These are phyloP conservation scores for Eucalyptus pauciflora DNA, from an alignment of 345 rosid genomes.

Conservation along the genomic window DNA sequence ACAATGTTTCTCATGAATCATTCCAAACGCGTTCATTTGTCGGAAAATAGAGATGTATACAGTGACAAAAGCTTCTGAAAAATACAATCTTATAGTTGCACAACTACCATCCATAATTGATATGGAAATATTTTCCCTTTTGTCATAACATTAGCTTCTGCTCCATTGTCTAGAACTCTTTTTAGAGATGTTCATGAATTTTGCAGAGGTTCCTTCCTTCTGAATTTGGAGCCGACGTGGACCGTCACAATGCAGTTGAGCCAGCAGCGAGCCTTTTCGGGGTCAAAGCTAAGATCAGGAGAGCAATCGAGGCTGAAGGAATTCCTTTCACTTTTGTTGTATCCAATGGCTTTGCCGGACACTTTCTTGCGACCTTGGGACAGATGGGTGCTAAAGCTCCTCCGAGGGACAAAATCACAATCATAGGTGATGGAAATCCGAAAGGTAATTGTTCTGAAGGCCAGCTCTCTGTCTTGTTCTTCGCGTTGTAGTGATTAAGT, in stretches of 20 bases:
- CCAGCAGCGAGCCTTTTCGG: background rate
- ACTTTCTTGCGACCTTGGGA: conserved; percentile 2
- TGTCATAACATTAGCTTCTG: background rate
- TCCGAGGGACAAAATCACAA: conserved; percentile 6
- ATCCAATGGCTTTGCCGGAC: conserved; percentile 1
- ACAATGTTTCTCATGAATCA: background rate
- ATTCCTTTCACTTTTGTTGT: conserved; percentile 22
- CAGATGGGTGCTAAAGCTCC: conserved; percentile 2
- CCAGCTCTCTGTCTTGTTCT: background rate
- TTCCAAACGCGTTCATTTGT: background rate
- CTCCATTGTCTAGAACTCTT: background rate
- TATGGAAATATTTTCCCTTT: background rate
- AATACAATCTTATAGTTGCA: background rate
- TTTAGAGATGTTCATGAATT: background rate
- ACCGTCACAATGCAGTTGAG: conserved; percentile 3
- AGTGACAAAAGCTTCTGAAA: background rate
- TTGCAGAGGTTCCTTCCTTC: conserved; percentile 22
- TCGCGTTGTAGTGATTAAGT: background rate
- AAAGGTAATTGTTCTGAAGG: conserved; percentile 1
- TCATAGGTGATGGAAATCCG: conserved; percentile 8
- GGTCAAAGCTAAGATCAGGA: conserved; percentile 2
- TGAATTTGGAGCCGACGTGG: conserved; percentile 18
- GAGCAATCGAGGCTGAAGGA: conserved; percentile 12
- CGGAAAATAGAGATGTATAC: background rate
- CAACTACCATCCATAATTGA: background rate